Conservation (phyloP, 2,329 filamentous ascomycete species). For the Cordyceps fumosorosea region DNA sequence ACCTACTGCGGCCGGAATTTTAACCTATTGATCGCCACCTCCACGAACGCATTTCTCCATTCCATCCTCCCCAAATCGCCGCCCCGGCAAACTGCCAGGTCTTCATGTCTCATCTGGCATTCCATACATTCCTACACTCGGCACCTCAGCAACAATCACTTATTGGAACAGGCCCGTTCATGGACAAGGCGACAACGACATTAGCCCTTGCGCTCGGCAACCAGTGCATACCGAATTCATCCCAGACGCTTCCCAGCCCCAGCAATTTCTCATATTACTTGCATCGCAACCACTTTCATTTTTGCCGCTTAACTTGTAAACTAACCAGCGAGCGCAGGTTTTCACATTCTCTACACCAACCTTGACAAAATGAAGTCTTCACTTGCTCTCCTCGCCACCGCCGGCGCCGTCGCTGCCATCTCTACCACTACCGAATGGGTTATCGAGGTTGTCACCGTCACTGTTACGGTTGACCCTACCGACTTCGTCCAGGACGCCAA, state of each 20-base stretch:
- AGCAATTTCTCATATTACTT: not conserved
- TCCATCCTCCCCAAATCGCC: not conserved
- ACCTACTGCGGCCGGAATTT: not conserved
- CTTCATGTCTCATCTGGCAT: constrained; percentile 13
- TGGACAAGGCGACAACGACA: not conserved
- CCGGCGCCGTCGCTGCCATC: constrained; percentile 38
- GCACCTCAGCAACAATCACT: constrained; percentile 3
- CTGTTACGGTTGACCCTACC: constrained; percentile 32
- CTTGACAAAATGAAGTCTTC: constrained; percentile 44
- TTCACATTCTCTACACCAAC: constrained; percentile 6
- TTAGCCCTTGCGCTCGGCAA: not conserved
- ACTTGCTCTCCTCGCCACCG: constrained; percentile 38
- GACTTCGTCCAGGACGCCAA: constrained; percentile 20
- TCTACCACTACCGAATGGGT: constrained; percentile 34
- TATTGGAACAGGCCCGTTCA: not conserved
- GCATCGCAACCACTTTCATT: not conserved
- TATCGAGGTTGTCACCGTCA: constrained; percentile 37
- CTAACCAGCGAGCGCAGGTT: constrained; percentile 14
- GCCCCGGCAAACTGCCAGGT: no score
- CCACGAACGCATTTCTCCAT: not conserved
- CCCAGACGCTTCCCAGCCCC: constrained; percentile 4
- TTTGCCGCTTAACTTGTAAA: constrained; percentile 9
- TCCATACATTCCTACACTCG: constrained; percentile 8
- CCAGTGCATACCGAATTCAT: constrained; percentile 6
- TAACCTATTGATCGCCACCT: not conserved